Evolutionary conservation across 345 rosid genomes (phyloP), one percentile per base, ranked within the genome.

Genomic region (Dipteronia dyeriana): DNA sequence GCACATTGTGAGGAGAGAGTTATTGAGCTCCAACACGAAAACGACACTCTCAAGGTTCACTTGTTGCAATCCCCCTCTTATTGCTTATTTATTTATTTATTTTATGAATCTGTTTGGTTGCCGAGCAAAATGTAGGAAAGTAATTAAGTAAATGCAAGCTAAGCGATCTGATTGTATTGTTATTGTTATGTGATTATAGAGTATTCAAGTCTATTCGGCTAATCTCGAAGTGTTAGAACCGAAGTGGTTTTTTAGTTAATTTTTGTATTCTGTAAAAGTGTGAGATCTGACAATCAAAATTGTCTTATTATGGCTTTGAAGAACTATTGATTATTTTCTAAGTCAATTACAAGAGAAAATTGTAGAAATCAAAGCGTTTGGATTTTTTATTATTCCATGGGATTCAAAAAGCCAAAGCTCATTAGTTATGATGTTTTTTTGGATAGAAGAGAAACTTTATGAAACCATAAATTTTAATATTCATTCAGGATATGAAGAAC

Each of bases 11-110:
- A 82, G 81, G 84, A 73, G 82, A 85, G 85, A 87, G 92, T 88
- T 77, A 90, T 57, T 0, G 92, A 91, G 56, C 77, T 95, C 78
- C 94, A 95, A 77, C 85, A 73, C 39, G 84, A 90, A 66, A 95
- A 91, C 75, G 81, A 76, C 69, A 38, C 85, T 85, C 85, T 86
- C 59, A 79, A 84, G 88, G 89, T 86, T 75, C 39, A 25, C 20
- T 43, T 3, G 57, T 22, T 26, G 2, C 69, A 12, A 9, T 54
- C 49, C 49, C 26, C 45, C 16, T 34, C 10, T 11, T 34, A 47
- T 22, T 53, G 61, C 10, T 29, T 26, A 1, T 29, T 29, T 29
- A 1, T 29, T 29, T 38, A 6, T 41, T 34, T 1, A 43, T 67
- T 68, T 47, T 7, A 31, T 38, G 11, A 51, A 47, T 11, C 45